phyloP scores from a whole-genome alignment of 83 land plant genomes.

The Larix sibirica region DNA sequence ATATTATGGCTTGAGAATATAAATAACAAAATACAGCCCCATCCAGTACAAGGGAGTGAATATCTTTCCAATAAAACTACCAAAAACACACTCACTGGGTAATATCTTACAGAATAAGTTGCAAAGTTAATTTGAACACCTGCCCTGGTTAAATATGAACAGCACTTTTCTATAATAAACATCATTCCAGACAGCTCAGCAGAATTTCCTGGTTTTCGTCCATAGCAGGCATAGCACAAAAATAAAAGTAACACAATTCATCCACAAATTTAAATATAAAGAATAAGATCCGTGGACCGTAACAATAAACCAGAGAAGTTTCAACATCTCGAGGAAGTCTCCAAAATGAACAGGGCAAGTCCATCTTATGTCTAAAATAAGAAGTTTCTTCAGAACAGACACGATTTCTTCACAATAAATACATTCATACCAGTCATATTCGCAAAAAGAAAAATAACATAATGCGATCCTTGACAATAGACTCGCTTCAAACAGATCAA shows the following conservation, averaged over 20 bases:
- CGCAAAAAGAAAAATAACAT: too few species aligned
- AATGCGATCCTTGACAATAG: background rate
- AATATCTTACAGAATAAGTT: background rate
- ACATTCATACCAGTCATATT: background rate
- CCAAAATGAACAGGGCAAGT: background rate
- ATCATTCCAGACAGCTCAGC: background rate
- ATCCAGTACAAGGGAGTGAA: background rate
- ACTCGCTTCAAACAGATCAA: background rate
- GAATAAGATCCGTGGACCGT: too few species aligned
- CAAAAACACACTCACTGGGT: background rate
- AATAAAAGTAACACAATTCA: background rate
- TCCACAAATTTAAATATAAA: too few species aligned
- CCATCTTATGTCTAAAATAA: background rate
- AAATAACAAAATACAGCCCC: background rate
- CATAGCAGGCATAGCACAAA: too few species aligned
- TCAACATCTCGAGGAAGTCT: background rate
- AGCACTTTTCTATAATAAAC: too few species aligned
- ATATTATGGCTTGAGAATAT: background rate
- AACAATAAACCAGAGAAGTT: too few species aligned
- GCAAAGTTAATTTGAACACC: background rate
- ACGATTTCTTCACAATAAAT: background rate
- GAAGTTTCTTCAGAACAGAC: background rate
- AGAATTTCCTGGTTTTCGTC: too few species aligned
- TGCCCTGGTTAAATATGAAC: too few species aligned
- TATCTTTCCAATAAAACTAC: background rate